Evolutionary conservation across 1,284 basidiomycete genomes (phyloP).

Genomic region (Puccinia horiana): DNA sequence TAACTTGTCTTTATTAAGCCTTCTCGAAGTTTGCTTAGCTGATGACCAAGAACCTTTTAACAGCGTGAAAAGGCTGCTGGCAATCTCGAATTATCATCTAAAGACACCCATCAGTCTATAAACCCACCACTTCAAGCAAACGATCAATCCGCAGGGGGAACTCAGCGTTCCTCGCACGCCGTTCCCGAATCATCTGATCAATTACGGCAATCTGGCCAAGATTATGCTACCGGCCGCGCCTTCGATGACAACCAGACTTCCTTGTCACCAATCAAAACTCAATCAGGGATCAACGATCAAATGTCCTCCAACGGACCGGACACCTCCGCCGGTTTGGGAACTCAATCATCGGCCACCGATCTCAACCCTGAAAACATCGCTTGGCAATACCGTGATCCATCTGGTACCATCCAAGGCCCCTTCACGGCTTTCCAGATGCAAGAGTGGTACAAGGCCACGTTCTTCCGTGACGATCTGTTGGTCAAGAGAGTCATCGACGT

Average conservation of each 20-base stretch:
- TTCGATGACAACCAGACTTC: not conserved
- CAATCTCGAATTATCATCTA: conserved; percentile 17
- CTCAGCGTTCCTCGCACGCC: not conserved
- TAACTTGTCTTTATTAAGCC: not conserved
- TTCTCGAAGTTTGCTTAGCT: not conserved
- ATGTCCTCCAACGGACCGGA: not conserved
- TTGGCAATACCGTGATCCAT: conserved; percentile 47
- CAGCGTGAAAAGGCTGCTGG: conserved; percentile 45
- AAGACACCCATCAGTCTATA: not conserved
- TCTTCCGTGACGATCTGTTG: conserved; percentile 37
- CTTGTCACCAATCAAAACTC: not conserved
- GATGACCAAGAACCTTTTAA: not conserved
- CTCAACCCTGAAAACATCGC: conserved; percentile 41
- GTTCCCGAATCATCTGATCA: conserved; percentile 2
- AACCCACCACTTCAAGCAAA: not conserved
- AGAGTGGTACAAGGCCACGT: conserved; percentile 47
- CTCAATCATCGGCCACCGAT: conserved; percentile 12
- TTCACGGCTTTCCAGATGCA: conserved; percentile 49
- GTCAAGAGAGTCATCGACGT: conserved; percentile 56
- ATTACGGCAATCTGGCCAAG: not conserved
- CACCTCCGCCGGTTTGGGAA: not conserved
- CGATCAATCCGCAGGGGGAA: not conserved
- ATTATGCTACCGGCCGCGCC: not conserved
- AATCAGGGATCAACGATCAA: not conserved
- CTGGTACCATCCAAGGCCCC: conserved; percentile 44